Evolutionary conservation across 2,329 filamentous ascomycete species (phyloP).

Genomic region (Decorospora gaudefroyi): DNA sequence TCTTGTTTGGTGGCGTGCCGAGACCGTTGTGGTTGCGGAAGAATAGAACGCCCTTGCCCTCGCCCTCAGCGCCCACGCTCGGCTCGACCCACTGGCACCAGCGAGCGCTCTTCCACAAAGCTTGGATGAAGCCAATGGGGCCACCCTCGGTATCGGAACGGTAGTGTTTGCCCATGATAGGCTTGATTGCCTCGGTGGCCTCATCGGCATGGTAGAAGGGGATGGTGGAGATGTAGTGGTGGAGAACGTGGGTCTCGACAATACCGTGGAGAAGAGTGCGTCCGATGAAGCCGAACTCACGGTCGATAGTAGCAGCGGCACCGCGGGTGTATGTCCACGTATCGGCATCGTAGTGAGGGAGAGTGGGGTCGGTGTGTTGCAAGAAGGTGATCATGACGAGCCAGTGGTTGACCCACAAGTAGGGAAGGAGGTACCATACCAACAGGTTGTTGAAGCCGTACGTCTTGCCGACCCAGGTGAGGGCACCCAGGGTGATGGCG

Average conservation of each 20-base stretch:
- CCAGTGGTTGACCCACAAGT: constrained; percentile 99
- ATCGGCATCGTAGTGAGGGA: constrained; percentile 86
- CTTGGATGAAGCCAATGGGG: constrained; percentile 76
- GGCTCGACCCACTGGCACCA: constrained; percentile 99
- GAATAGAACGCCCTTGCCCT: constrained; percentile 85
- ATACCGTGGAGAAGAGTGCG: constrained; percentile 91
- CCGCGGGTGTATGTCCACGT: constrained; percentile 94
- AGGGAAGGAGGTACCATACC: constrained; percentile 94
- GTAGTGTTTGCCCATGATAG: constrained; percentile 95
- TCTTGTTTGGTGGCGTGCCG: constrained; percentile 58
- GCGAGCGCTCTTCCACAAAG: constrained; percentile 78
- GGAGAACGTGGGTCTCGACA: constrained; percentile 95
- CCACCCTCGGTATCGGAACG: constrained; percentile 79
- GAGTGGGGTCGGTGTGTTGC: constrained; percentile 92
- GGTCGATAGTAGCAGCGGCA: constrained; percentile 93
- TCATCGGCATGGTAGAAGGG: constrained; percentile 97
- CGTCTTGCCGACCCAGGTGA: constrained; percentile 71
- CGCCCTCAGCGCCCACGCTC: constrained; percentile 75
- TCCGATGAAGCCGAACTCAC: constrained; percentile 95
- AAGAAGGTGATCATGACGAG: constrained; percentile 97
- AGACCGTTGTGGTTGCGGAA: constrained; percentile 93
- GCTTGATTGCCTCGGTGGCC: constrained; percentile 90
- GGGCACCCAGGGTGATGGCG: constrained; percentile 61
- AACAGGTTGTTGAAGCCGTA: constrained; percentile 86
- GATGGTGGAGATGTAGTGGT: constrained; percentile 96